These are phyloP conservation scores for Flaveria trinervia DNA, from an alignment of 129 eudicot genomes.

Conservation along the genomic window DNA sequence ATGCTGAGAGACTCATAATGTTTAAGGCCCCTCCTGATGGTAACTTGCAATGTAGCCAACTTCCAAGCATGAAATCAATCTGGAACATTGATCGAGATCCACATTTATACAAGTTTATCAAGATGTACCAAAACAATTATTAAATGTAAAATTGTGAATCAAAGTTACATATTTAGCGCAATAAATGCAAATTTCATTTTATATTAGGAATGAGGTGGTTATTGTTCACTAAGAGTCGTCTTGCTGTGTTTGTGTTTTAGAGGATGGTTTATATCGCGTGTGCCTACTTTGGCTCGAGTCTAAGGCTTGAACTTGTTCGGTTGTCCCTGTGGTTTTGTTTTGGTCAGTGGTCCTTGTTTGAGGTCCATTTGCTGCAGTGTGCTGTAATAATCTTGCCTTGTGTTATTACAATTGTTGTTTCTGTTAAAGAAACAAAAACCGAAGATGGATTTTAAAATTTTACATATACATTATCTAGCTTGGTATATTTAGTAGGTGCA, in stretches of 20 bases:
- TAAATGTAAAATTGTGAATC: not conserved
- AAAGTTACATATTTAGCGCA: too few relatives aligned
- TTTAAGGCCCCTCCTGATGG: constrained; percentile 84
- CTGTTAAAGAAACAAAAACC: not conserved
- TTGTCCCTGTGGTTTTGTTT: too few relatives aligned
- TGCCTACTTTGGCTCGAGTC: too few relatives aligned
- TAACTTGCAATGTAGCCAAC: constrained; percentile 83
- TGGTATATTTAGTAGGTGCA: not conserved
- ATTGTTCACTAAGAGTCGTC: too few relatives aligned
- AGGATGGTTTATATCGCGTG: too few relatives aligned
- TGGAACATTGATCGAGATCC: constrained; percentile 26
- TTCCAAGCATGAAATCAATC: constrained; percentile 81
- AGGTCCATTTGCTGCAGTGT: too few relatives aligned
- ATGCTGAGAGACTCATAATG: constrained; percentile 75
- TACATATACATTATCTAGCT: not conserved
- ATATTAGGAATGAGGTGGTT: too few relatives aligned
- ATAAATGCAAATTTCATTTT: too few relatives aligned
- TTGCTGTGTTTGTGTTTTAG: too few relatives aligned
- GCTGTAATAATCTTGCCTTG: not conserved
- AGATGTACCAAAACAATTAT: not conserved
- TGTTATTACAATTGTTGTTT: not conserved
- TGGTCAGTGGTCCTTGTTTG: too few relatives aligned
- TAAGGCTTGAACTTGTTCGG: too few relatives aligned
- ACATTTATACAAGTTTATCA: not conserved
- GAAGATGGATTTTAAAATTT: not conserved